A percentile compares a stretch with the other conserved stretches of the same genome.
phyloP scores from a whole-genome alignment of 2,329 filamentous ascomycete species.

The Penicillium sclerotiorum region DNA sequence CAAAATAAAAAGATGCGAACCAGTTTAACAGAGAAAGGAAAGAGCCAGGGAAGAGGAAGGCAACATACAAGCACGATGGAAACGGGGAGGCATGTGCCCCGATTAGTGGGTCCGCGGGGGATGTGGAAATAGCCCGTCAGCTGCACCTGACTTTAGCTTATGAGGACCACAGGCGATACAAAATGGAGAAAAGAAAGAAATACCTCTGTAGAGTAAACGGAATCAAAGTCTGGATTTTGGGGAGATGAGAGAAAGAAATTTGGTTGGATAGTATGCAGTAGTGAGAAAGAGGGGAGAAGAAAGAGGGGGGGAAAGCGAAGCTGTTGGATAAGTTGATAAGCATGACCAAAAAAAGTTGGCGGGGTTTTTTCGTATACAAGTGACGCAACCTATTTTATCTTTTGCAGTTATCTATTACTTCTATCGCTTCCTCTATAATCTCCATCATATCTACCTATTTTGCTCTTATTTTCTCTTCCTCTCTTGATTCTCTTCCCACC shows the following conservation, averaged over 20 bases:
- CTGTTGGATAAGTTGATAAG: constrained; percentile 4
- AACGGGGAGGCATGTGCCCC: constrained; percentile 21
- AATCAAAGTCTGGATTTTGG: no score
- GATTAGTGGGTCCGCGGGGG: constrained; percentile 23
- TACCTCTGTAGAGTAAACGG: no score
- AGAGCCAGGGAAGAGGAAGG: constrained; percentile 10
- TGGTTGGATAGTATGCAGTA: neutral
- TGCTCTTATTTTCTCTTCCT: neutral
- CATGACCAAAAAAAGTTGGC: neutral
- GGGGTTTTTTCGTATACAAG: neutral
- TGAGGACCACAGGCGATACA: neutral
- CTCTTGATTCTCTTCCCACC: neutral
- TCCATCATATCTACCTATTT: neutral
- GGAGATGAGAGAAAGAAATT: neutral
- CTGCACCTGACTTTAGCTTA: constrained; percentile 5
- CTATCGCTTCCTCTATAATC: no score
- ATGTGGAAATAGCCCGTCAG: constrained; percentile 16
- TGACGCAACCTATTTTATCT: constrained; percentile 1
- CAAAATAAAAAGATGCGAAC: constrained; percentile 6
- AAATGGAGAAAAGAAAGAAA: no score
- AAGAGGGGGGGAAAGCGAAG: neutral
- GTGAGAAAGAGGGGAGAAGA: neutral
- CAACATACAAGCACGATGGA: constrained; percentile 17
- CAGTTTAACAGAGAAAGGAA: neutral
- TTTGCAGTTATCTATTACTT: no score